Base-by-base conservation (phyloP, 1,139 yeast genomes). In the Saccharomyces pastorianus region DNA sequence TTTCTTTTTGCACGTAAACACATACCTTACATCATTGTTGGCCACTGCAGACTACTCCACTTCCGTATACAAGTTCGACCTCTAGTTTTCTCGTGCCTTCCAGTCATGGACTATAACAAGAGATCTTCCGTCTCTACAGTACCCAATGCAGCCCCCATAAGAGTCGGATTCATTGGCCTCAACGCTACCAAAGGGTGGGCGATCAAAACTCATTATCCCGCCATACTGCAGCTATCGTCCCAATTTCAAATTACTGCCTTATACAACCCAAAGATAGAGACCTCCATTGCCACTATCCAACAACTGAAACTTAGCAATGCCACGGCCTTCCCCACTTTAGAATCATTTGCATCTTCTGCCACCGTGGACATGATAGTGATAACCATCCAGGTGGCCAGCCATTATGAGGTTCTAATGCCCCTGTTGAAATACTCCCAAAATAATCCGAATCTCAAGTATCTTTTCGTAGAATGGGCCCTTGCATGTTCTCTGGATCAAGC, bases 181-280 rank as follows among this genome's bases (percentile, higher is more conserved):
- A 54, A 60, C 3, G 53, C 57, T n/a, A 49, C 50, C 28, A 64
- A 61, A 53, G 67, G 67, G 7, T 64, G 68, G 67, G 67, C 67
- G 6, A 53, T 61, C 6, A 64, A 64, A 55, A 61, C 68, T 2
- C 68, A 64, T 46, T 63, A 61, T 53, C 64, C 64, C 1, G 64
- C 66, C 6, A 61, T 64, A 6, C 48, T 59, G 38, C 67, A 64
- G 53, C 53, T 64, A 32, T 59, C 66, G 13, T 63, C 67, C 4
- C 66, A 64, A 53, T 65, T 59, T 53, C 58, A 60, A 48, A 60
- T 64, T 6, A 63, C 64, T 7, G 68, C 68, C 17, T 38, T 65
- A 31, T 60, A 57, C 50, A 58, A 61, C 46, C 54, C 59, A 3
- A 55, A 56, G 32, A 17, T 58, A 13, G 63, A 61, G 38, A 52